Base-by-base conservation (phyloP, 179 eudicot genomes). In the Spergularia azorica region DNA sequence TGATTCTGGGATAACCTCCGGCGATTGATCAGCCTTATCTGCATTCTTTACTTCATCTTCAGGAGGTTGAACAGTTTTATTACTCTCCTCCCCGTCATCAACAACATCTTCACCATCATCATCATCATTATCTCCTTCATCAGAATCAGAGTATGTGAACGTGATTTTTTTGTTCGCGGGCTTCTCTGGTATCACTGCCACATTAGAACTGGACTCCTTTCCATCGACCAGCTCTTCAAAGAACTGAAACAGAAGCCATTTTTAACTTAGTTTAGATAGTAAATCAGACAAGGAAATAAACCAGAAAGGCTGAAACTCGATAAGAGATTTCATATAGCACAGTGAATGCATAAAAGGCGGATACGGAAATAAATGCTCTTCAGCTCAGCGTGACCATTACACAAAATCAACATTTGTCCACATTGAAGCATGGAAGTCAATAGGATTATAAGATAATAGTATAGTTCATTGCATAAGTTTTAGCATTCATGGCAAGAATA, bases 141-240 rank as follows among this genome's bases (percentile, higher is more conserved):
- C 89, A 76, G 93, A 89, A 79, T 93, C 98, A 59, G 97, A 89
- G 83, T 88, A 92, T 9, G 86, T 61, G 79, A 95, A 95, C 63
- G 77, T 93, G 14, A 76, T 90, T 79, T 91, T 90, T 79, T 95
- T 95, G 81, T 93, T 95, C 55, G 78, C 10, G 62, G 91, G 87
- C 78, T 91, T 88, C 39, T 81, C 67, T 3, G 87, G 74, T 72
- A 73, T 43, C 18, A 78, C 81, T 59, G 78, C 76, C 54, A 58
- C 74, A 16, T 73, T 76, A 50, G 62, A 50, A 46, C 72, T 79
- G 58, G 85, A 70, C 70, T 81, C 84, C 83, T 83, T 81, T 41
- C 91, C 97, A 50, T 86, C 68, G 52, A 88, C 79, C 72, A 95
- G 87, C 78, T 93, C 98, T 86, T 95, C 99, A 80, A 84, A 90